Evolutionary conservation across 2,329 filamentous ascomycete species (phyloP), one percentile per base, ranked within the genome.

Genomic region (Aspergillus sp.): DNA sequence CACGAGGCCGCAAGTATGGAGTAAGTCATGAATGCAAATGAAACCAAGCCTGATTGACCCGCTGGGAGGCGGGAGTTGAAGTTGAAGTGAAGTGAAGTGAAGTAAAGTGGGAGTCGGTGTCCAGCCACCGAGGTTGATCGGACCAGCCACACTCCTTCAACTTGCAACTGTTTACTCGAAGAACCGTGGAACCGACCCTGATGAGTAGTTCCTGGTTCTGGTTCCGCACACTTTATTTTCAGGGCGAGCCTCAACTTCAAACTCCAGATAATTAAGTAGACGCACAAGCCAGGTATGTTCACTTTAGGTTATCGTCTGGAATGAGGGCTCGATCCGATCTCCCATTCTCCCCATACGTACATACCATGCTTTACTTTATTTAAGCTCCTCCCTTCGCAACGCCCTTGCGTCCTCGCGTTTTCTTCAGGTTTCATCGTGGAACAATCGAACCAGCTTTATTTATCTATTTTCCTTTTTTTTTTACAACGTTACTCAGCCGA

Each of bases 161-260:
- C 44, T 46, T 15, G 23, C n/a, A 23, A 45, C 43, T 14, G 5
- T 25, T 25, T 23, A 31, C 21, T 46, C 27, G 8, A 48, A 23
- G 45, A 48, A 48, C 45, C 45, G 45, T 48, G 45, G 45, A 50
- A 44, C 53, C 45, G 21, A 33, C 17, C 41, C 19, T 54, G 45
- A 11, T 4, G 9, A 21, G 21, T 3, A 39, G 19, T 23, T 31
- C 41, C 35, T 47, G 41, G 15, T 6, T 8, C 35, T 31, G 27
- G 43, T 46, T 54, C 50, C 27, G 43, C 37, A 17, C 45, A 48
- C 45, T 35, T 21, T 31, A 21, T 46, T 46, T 31, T 12, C 44
- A 31, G 44, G 23, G 21, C 15, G 41, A 21, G 12, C 17, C 41
- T 6, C 41, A 19, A 15, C 41, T 19, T 39, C 33, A 43, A 37